A percentile compares a stretch with the other conserved stretches of the same genome.
Conservation (phyloP, 306 rosid genomes). For the Carpinus viminea region DNA sequence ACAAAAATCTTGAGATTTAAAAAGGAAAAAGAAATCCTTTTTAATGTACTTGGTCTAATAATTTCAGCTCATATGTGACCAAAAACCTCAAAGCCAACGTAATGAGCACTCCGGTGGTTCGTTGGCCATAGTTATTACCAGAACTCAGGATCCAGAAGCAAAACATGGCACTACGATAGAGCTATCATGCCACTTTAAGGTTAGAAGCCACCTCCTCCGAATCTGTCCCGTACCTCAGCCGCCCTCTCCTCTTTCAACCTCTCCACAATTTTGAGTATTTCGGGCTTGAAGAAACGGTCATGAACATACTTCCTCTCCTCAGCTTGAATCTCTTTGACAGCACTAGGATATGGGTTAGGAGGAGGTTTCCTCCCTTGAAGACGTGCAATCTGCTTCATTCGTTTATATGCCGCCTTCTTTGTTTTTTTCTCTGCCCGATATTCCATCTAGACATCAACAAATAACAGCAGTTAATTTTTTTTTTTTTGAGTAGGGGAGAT, state of each 20-base stretch:
- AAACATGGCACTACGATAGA: slow-evolving; percentile 11
- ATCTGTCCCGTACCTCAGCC: slow-evolving; percentile 41
- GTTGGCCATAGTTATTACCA: slow-evolving; percentile 16
- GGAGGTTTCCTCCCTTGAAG: slow-evolving; percentile 80
- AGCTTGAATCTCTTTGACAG: slow-evolving; percentile 71
- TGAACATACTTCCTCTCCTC: slow-evolving; percentile 71
- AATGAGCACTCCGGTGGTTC: slow-evolving; percentile 1
- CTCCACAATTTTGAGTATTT: slow-evolving; percentile 49
- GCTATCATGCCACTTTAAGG: neutral
- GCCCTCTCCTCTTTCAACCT: slow-evolving; percentile 48
- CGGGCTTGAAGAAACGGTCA: slow-evolving; percentile 71
- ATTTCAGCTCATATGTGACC: neutral
- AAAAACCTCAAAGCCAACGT: neutral
- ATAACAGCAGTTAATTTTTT: neutral
- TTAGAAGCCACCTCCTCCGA: slow-evolving; percentile 33
- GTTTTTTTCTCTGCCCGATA: slow-evolving; percentile 65
- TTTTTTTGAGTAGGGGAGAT: neutral
- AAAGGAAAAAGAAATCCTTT: neutral
- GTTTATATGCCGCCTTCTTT: slow-evolving; percentile 71
- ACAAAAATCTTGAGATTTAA: neutral
- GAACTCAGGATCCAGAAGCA: slow-evolving; percentile 11
- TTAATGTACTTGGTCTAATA: slow-evolving; percentile 14
- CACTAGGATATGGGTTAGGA: slow-evolving; percentile 82
- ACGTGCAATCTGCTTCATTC: slow-evolving; percentile 68
- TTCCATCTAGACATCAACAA: slow-evolving; percentile 62